A percentile compares a stretch with the other conserved stretches of the same genome.
Evolutionary conservation across 2,329 filamentous ascomycete species (phyloP).

Genomic region (Byssochlamys sp.): DNA sequence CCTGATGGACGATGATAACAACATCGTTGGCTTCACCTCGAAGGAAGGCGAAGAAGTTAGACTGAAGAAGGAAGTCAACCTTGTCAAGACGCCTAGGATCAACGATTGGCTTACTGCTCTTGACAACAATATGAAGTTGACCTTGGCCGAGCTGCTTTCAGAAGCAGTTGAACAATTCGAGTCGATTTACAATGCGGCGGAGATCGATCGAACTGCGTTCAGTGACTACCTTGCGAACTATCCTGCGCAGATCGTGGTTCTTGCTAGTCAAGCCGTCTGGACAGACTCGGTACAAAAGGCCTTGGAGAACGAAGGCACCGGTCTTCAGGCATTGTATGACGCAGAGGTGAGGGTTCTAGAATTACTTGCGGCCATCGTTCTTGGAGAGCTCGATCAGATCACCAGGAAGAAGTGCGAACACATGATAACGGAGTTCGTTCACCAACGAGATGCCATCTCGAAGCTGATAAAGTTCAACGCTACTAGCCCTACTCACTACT

Average conservation of each 20-base stretch:
- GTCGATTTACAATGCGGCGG: constrained; percentile 62
- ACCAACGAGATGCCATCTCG: constrained; percentile 87
- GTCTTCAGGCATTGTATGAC: constrained; percentile 62
- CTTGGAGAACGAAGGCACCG: constrained; percentile 60
- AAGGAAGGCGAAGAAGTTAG: constrained; percentile 86
- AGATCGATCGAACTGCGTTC: constrained; percentile 61
- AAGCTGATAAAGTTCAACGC: constrained; percentile 71
- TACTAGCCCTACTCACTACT: constrained; percentile 64
- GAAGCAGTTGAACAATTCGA: constrained; percentile 79
- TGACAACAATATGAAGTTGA: constrained; percentile 86
- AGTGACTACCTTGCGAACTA: constrained; percentile 72
- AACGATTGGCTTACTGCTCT: constrained; percentile 97
- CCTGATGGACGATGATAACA: constrained; percentile 77
- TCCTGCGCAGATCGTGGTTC: constrained; percentile 88
- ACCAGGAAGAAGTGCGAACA: constrained; percentile 95
- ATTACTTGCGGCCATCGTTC: constrained; percentile 75
- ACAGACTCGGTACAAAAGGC: constrained; percentile 75
- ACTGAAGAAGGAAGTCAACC: constrained; percentile 81
- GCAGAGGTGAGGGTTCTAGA: constrained; percentile 76
- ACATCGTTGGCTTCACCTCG: constrained; percentile 85
- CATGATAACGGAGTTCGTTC: constrained; percentile 95
- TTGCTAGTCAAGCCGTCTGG: constrained; percentile 90
- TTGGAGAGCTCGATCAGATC: constrained; percentile 78
- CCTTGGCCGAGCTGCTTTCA: constrained; percentile 77
- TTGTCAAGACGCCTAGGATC: constrained; percentile 89